Evolutionary conservation across 2,329 filamentous ascomycete species (phyloP), one percentile per base, ranked within the genome.

Genomic region (Biscogniauxia mediterranea): DNA sequence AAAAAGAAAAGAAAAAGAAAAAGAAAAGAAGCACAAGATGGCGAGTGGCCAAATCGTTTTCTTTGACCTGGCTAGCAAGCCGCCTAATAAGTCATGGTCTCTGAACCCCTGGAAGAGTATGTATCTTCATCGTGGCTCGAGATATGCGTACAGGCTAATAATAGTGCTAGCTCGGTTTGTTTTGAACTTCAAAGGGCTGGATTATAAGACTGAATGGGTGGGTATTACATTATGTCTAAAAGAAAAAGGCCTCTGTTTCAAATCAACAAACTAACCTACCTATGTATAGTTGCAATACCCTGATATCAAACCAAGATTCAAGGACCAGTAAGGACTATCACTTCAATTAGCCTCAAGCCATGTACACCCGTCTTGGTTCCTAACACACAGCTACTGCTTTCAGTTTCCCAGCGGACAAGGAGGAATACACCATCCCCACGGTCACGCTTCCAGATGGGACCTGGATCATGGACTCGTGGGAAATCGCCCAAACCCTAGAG

Each of bases 21-120:
- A 23, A 2, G 23, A 5, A 23, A 28, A 57, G 28, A 32, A 32
- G 28, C 28, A 8, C 38, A 46, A 56, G 46, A 72, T 71, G 69
- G 59, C 67, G 19, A 26, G 51, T 54, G 58, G 65, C 2, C 63
- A 78, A 52, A 77, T 88, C 46, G 76, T 83, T 8, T 72, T 91
- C 1, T 89, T 85, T 66, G 89, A 91, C 71, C 73, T 91, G 2
- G 83, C 87, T 2, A 86, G 79, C 73, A 82, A 79, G 70, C 74
- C 76, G 20, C 77, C 76, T 17, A 72, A 77, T 49, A 75, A 75
- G 7, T 70, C 77, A 56, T 91, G 89, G 89, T 89, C 87, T 1
- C 75, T 84, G 53, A 92, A 91, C 71, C 84, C 88, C 0, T 91
- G 88, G 88, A 91, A 89, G 76, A 85, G 87, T 89, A 75, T 68